phyloP scores from a whole-genome alignment of 2,329 filamentous ascomycete genomes.

The Fusarium pseudocircinatum region DNA sequence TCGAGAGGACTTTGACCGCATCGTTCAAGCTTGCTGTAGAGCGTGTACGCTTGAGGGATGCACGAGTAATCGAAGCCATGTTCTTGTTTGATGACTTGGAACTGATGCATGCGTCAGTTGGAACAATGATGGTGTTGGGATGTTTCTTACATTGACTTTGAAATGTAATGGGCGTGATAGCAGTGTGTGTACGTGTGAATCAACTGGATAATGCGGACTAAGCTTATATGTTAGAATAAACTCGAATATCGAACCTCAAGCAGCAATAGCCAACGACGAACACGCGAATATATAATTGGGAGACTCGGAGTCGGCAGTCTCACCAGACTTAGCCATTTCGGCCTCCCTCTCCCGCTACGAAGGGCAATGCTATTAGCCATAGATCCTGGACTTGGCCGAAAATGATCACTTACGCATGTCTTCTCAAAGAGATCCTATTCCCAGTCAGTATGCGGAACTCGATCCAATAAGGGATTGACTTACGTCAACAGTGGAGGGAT shows the following conservation, averaged over 20 bases:
- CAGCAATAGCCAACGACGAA: background rate
- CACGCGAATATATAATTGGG: background rate
- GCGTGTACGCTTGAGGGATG: background rate
- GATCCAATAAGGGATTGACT: background rate
- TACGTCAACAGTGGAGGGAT: fast-evolving
- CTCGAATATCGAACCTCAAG: background rate
- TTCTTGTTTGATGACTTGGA: background rate
- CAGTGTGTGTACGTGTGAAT: background rate
- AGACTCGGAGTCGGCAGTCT: background rate
- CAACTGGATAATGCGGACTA: background rate
- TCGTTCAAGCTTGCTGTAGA: background rate
- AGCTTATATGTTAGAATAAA: background rate
- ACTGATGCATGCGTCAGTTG: background rate
- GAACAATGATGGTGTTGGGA: background rate
- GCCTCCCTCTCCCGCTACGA: background rate
- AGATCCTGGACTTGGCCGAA: background rate
- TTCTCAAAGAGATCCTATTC: background rate
- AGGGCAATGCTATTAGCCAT: fast-evolving
- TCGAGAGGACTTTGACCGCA: no score
- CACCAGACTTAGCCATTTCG: background rate
- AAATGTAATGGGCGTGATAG: background rate
- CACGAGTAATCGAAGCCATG: background rate
- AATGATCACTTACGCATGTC: background rate
- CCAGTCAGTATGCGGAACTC: background rate
- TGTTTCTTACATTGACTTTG: background rate